Evolutionary conservation across 331 rosid species (phyloP), one percentile per base, ranked within the genome.

Genomic region (Dryas integrifolia): DNA sequence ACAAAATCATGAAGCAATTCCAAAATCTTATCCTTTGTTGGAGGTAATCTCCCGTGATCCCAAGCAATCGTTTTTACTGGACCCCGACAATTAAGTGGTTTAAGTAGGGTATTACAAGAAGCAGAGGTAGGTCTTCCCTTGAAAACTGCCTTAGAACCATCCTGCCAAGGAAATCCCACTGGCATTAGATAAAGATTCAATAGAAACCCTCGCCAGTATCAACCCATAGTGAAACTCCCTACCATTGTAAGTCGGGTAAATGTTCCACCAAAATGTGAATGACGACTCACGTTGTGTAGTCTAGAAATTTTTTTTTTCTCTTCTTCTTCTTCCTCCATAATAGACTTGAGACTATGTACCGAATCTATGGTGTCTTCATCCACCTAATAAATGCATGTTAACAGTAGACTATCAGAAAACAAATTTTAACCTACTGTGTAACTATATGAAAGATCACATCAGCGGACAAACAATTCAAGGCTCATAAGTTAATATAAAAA

Each of bases 181-280:
- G 43, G 21, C 67, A 61, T 79, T 73, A 77, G 67, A 57, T 44
- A 79, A 79, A 67, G 65, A 69, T 45, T 72, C 7, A 61, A 64
- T 52, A 18, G 62, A 60, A 78, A 69, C 62, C 53, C 65, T 35
- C 1, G 4, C 49, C 52, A 69, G 51, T 67, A 78, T 58, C 64
- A 59, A 50, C 45, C 44, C 65, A 46, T 46, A 61, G 71, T 46
- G 11, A 77, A 77, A 81, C 61, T 71, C 4, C 53, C 57, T 94
- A 94, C 98, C 97, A 89, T 72, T 59, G 89, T 86, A 75, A 85
- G 79, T 77, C 86, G 82, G 38, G 96, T 69, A 85, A 94, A 94
- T 70, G 97, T 94, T 80, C 92, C 97, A 63, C 88, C 85, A 76
- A 91, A 94, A 77, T 91, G 90, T 1, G 98, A 85, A 81, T 88